phyloP scores from a whole-genome alignment of 129 eudicot genomes.

The Calendula officinalis region DNA sequence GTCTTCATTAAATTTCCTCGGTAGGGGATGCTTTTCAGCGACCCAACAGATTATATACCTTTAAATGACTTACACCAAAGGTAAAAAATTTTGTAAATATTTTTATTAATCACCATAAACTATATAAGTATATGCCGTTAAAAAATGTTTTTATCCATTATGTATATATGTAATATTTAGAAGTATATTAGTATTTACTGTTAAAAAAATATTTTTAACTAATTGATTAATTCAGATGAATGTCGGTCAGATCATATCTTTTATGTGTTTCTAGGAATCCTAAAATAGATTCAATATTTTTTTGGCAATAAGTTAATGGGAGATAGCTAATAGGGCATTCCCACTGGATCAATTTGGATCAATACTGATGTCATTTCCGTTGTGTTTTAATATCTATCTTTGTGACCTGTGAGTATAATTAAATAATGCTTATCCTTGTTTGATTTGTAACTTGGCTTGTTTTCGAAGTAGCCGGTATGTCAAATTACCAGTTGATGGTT shows the following conservation, averaged over 20 bases:
- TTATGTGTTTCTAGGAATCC: conserved; percentile 28
- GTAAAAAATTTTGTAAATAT: no score
- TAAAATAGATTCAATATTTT: conserved; percentile 17
- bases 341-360: conserved; percentile 3
- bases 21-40: no score
- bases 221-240: conserved; percentile 21
- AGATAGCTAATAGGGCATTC: conserved; percentile 13
- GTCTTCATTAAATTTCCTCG: no score
- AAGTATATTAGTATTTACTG: no score
- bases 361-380: conserved; percentile 2
- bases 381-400: conserved; percentile 1
- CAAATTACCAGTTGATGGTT: neutral
- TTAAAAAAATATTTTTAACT: neutral
- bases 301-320: conserved; percentile 33
- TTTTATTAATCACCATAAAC: no score
- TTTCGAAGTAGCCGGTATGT: neutral
- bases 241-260: conserved; percentile 25
- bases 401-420: neutral
- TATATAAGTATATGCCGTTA: no score
- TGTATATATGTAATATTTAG: no score
- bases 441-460: neutral
- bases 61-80: no score
- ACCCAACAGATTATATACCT: no score
- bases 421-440: neutral
- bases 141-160: no score